These are phyloP conservation scores for Ophiostoma tasmaniense DNA, from an alignment of 2,329 filamentous ascomycete species.

Conservation along the genomic window DNA sequence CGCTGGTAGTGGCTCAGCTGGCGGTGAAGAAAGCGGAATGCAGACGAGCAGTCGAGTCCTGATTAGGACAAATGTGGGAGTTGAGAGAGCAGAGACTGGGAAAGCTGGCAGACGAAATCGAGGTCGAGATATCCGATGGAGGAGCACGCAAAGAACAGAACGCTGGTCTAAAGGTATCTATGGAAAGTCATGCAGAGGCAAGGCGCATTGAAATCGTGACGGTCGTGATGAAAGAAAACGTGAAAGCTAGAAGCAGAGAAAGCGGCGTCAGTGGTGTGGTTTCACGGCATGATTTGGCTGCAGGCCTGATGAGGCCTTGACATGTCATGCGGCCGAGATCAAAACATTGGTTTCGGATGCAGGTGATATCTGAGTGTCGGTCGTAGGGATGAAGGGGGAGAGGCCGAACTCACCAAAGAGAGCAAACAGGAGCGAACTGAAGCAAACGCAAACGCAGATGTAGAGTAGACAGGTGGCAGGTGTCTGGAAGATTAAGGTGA, in stretches of 20 bases:
- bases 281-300: constrained; percentile 11
- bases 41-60: background rate
- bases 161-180: constrained; percentile 12
- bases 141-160: constrained; percentile 5
- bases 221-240: constrained; percentile 12
- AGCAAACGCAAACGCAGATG: background rate
- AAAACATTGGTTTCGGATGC: background rate
- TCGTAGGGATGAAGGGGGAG: background rate
- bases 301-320: constrained; percentile 7
- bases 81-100: background rate
- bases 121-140: background rate
- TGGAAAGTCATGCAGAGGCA: constrained; percentile 14
- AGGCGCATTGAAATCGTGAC: constrained; percentile 12
- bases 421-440: background rate
- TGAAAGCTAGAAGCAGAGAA: constrained; percentile 8
- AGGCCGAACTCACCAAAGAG: background rate
- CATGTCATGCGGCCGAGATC: constrained; percentile 1
- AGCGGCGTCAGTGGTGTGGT: constrained; percentile 13
- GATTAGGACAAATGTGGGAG: background rate
- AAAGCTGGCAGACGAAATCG: background rate
- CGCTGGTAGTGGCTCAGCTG: background rate
- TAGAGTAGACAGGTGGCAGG: background rate
- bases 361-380: background rate
- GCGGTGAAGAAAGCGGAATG: background rate
- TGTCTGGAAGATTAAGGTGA: background rate